Evolutionary conservation across 306 rosid genomes (phyloP).

Genomic region (Casuarina equisetifolia): DNA sequence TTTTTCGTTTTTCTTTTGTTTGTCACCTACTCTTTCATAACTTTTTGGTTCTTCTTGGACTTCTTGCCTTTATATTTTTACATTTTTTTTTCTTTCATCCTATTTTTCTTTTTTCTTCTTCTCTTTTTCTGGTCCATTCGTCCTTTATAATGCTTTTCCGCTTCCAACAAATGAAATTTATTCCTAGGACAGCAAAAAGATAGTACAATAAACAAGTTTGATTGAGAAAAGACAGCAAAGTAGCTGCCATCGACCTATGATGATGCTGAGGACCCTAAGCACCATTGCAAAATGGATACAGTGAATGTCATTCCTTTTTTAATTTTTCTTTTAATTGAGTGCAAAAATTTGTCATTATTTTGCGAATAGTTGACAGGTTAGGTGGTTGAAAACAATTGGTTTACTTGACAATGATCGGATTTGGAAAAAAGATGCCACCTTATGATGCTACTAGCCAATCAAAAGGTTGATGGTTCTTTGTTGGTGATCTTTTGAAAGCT

Average conservation of each 20-base stretch:
- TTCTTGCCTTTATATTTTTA: neutral
- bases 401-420: conserved; percentile 27
- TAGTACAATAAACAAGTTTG: neutral
- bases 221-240: neutral
- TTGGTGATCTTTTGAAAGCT: neutral
- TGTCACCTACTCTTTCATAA: conserved; percentile 52
- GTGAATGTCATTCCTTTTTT: too few species aligned
- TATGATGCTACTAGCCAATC: conserved; percentile 22
- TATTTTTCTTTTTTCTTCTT: neutral
- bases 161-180: neutral
- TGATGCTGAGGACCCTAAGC: too few species aligned
- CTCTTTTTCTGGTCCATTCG: neutral
- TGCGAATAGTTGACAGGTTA: conserved; percentile 51
- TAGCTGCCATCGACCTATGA: neutral
- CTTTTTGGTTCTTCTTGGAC: neutral
- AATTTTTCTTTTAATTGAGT: neutral
- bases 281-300: neutral
- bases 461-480: conserved; percentile 1
- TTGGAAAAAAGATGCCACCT: conserved; percentile 41
- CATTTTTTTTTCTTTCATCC: neutral
- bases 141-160: neutral
- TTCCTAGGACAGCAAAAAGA: neutral
- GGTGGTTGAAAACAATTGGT: conserved; percentile 60
- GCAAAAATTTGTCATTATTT: conserved; percentile 21
- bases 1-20: conserved; percentile 30